Conservation (phyloP, 2,329 filamentous ascomycete genomes). For the Pseudogymnoascus pannorum region DNA sequence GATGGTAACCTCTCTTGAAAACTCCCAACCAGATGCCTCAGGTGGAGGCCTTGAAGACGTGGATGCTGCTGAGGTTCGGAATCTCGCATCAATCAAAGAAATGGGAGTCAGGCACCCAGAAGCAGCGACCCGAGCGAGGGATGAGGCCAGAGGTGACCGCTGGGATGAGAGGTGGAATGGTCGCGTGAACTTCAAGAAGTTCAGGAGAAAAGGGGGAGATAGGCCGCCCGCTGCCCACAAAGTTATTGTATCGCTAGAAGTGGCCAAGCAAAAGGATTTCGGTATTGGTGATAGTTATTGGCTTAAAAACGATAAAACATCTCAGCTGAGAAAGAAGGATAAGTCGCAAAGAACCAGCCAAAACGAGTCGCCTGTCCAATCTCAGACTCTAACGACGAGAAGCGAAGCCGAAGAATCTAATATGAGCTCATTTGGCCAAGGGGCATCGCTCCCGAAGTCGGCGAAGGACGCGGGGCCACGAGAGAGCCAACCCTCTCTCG, state of each 20-base stretch:
- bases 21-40: slow-evolving; percentile 46
- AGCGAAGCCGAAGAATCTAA: neutral
- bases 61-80: slow-evolving; percentile 64
- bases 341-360: neutral
- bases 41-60: slow-evolving; percentile 55
- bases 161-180: slow-evolving; percentile 94
- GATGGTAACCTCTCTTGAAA: slow-evolving; percentile 56
- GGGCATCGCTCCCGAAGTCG: neutral
- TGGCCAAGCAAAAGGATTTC: slow-evolving; percentile 49
- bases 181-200: slow-evolving; percentile 91
- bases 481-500: too few relatives aligned
- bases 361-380: neutral
- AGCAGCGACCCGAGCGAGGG: slow-evolving; percentile 23
- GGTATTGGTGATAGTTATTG: slow-evolving; percentile 55
- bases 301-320: slow-evolving; percentile 25
- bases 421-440: neutral
- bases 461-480: neutral
- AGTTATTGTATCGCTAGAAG: slow-evolving; percentile 55
- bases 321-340: slow-evolving; percentile 1
- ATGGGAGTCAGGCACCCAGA: slow-evolving; percentile 52
- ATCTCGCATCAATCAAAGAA: slow-evolving; percentile 68
- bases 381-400: neutral
- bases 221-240: slow-evolving; percentile 25
- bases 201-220: slow-evolving; percentile 49
- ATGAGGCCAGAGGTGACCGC: slow-evolving; percentile 42